Evolutionary conservation across 2,329 filamentous ascomycete genomes (phyloP).

Genomic region (Verruconis gallopava): DNA sequence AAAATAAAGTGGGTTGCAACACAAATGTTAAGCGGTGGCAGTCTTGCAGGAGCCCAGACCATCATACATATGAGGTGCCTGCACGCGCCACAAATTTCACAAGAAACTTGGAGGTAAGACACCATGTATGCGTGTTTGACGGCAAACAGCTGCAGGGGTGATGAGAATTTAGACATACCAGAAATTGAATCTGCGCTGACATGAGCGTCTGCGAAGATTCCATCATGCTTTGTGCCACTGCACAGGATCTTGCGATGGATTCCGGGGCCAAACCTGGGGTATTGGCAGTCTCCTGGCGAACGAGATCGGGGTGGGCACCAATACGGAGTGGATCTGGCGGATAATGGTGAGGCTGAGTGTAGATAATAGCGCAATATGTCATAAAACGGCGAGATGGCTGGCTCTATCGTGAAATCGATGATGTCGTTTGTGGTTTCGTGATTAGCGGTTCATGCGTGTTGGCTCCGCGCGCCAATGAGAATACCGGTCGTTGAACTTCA

Average conservation of each 20-base stretch:
- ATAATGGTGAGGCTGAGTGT: slow-evolving; percentile 3
- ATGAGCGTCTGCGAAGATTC: slow-evolving; percentile 33
- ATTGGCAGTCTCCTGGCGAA: slow-evolving; percentile 18
- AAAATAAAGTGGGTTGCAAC: not conserved
- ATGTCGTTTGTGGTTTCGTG: not conserved
- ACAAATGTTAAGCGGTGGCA: not conserved
- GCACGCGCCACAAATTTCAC: slow-evolving; percentile 2
- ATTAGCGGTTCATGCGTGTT: slow-evolving; percentile 31
- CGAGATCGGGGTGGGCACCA: slow-evolving; percentile 11
- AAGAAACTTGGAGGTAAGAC: not conserved
- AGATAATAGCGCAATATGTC: slow-evolving; percentile 2
- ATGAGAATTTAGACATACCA: slow-evolving; percentile 24
- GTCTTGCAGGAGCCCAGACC: not conserved
- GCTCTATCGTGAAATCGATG: slow-evolving; percentile 1
- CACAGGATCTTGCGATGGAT: not conserved
- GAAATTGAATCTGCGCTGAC: slow-evolving; percentile 36
- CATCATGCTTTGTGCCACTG: slow-evolving; percentile 18
- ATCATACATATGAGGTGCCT: not conserved
- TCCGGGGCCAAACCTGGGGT: slow-evolving; percentile 5
- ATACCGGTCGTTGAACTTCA: slow-evolving; percentile 30
- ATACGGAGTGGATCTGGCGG: slow-evolving; percentile 12
- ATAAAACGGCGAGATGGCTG: slow-evolving; percentile 1
- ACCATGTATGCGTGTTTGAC: not conserved
- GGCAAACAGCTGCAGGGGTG: not conserved
- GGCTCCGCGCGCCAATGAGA: slow-evolving; percentile 33